Evolutionary conservation across 352 stramenopile genomes (phyloP).

Genomic region (Globisporangium perplexum): DNA sequence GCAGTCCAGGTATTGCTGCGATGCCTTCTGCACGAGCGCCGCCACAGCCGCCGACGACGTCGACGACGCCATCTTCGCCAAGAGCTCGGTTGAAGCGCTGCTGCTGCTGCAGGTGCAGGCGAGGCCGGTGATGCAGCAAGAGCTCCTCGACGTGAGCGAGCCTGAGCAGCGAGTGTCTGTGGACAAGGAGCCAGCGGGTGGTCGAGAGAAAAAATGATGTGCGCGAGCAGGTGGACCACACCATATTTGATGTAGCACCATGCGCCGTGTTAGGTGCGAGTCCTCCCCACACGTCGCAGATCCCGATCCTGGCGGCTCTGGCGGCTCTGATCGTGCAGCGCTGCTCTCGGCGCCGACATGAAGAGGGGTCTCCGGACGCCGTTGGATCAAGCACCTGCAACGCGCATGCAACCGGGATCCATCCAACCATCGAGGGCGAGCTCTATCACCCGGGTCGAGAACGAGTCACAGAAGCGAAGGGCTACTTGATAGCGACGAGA

Average conservation of each 20-base stretch:
- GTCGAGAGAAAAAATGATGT: background rate
- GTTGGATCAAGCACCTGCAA: no score
- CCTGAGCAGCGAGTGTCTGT: no score
- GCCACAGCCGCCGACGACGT: constrained; percentile 42
- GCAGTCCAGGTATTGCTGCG: constrained; percentile 79
- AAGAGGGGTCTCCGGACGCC: no score
- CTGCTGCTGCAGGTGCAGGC: background rate
- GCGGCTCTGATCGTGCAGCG: no score
- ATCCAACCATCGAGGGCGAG: no score
- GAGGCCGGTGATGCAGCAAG: background rate
- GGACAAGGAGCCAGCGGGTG: background rate
- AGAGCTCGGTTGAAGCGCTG: background rate
- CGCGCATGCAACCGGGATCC: no score
- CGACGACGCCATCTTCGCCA: constrained; percentile 43
- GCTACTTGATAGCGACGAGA: no score
- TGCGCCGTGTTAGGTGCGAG: background rate
- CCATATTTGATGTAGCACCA: background rate
- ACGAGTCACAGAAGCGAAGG: no score
- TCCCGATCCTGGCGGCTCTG: no score
- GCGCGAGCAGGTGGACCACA: background rate
- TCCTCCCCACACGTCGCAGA: background rate
- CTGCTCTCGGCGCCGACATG: no score
- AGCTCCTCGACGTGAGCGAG: no score
- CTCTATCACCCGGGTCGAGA: no score
- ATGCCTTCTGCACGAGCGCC: constrained; percentile 70